Evolutionary conservation across 345 rosid genomes (phyloP), one percentile per base, ranked within the genome.

Genomic region (Melastoma malabathricum): DNA sequence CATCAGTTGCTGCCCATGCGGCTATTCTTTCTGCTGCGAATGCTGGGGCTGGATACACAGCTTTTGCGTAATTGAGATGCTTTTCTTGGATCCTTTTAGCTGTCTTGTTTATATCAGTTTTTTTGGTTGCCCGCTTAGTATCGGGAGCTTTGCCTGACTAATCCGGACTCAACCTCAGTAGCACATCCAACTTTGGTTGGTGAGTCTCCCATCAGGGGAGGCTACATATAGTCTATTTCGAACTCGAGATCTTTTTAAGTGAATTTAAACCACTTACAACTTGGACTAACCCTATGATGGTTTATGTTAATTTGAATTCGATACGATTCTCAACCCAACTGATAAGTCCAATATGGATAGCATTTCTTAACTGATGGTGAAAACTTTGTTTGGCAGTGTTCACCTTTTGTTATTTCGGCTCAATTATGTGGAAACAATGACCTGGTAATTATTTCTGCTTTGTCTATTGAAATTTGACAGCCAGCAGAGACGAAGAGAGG

Each of bases 11-110:
- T 41, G 68, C 90, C 59, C 95, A 80, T 63, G 77, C 78, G 5
- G 70, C 82, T 43, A 49, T 71, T 51, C 50, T 77, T 19, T 81
- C 98, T 29, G 77, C 89, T 62, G 66, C 93, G 48, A 86, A 74
- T 77, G 82, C 75, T 67, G 89, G 96, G 38, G 58, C 86, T 43
- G 97, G 98, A 72, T 87, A 84, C 75, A 69, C 93, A 43, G 93
- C 90, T 50, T 92, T 82, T 19, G 95, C 79, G 95, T 87, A 74
- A 82, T 95, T 67, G 38, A 46, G 19, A 38, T 18, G 44, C 47
- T 55, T 47, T n/a, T 39, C 8, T 20, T 6, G 18, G 10, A n/a
- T 18, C 16, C 15, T 29, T 22, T 27, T 43, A 57, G 39, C 52
- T 18, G 18, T 4, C 18, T 58, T 27, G 27, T 10, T 6, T 18